Percentiles rank a stretch among this genome's conserved stretches.
Conservation (phyloP, 768 basidiomycete genomes). For the Termitomyces bulborhizus region DNA sequence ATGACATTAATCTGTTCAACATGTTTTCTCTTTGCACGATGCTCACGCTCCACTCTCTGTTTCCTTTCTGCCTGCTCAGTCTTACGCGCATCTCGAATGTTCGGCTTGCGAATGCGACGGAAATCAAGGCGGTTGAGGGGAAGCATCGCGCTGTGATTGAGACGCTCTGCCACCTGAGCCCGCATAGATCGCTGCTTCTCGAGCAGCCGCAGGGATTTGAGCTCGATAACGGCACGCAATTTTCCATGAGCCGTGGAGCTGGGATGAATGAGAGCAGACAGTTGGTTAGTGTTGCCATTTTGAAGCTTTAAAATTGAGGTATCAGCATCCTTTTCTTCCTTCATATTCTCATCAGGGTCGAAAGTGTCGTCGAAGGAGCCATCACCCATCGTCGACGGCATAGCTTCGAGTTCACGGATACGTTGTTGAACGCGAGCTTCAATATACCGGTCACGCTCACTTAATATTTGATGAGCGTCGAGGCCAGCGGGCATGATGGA, state of each 20-base stretch:
- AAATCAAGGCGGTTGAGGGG: conserved; percentile 91
- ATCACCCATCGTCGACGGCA: conserved; percentile 78
- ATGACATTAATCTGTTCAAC: conserved; percentile 89
- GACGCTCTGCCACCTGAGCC: conserved; percentile 77
- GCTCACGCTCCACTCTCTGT: conserved; percentile 89
- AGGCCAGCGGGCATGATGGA: conserved; percentile 88
- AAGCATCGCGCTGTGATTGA: conserved; percentile 82
- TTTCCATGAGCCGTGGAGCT: conserved; percentile 71
- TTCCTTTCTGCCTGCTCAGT: conserved; percentile 88
- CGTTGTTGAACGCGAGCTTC: conserved; percentile 87
- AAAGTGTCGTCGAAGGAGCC: conserved; percentile 53
- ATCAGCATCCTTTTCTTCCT: conserved; percentile 39
- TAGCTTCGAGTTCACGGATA: conserved; percentile 74
- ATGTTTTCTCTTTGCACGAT: conserved; percentile 93
- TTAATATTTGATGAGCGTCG: conserved; percentile 86
- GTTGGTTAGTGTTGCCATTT: conserved; percentile 16
- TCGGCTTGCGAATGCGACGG: conserved; percentile 80
- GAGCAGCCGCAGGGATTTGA: conserved; percentile 82
- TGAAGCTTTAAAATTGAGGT: conserved; percentile 20
- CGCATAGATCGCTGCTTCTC: conserved; percentile 90
- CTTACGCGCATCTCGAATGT: conserved; percentile 80
- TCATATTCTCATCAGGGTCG: conserved; percentile 32
- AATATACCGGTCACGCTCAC: conserved; percentile 88
- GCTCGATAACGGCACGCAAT: conserved; percentile 86
- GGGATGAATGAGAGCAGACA: conserved; percentile 43